Percentiles rank a stretch among this genome's conserved stretches.
Evolutionary conservation across 345 rosid genomes (phyloP).

Genomic region (Hibiscus tridactylites): DNA sequence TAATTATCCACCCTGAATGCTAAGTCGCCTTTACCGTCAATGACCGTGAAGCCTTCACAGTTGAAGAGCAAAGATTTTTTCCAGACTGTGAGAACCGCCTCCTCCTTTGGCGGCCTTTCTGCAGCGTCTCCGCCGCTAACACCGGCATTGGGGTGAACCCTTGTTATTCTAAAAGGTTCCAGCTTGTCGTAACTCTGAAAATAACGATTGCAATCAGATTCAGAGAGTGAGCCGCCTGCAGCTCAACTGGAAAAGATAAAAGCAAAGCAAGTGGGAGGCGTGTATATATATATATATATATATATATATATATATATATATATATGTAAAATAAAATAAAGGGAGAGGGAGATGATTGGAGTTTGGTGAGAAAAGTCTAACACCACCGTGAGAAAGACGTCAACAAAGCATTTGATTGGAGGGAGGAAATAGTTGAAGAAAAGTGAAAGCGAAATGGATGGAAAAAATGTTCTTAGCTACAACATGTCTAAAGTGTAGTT

Average conservation of each 20-base stretch:
- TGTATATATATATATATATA: too few species aligned
- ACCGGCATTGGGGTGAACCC: constrained; percentile 51
- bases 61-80: constrained; percentile 84
- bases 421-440: too few species aligned
- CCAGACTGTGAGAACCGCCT: constrained; percentile 65
- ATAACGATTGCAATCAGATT: background rate
- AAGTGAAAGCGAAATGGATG: too few species aligned
- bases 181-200: background rate
- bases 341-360: too few species aligned
- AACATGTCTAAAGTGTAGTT: too few species aligned
- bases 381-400: too few species aligned
- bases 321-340: too few species aligned
- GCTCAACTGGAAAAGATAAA: background rate
- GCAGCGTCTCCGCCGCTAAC: background rate
- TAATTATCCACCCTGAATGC: constrained; percentile 84
- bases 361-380: too few species aligned
- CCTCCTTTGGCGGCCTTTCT: constrained; percentile 1
- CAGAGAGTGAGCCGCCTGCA: background rate
- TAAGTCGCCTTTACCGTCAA: constrained; percentile 62
- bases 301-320: too few species aligned
- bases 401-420: too few species aligned
- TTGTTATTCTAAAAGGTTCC: constrained; percentile 38
- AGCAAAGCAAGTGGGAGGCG: background rate
- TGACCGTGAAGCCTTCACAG: constrained; percentile 93
- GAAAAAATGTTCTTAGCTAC: too few species aligned